Percentiles rank a stretch among this genome's conserved stretches.
phyloP scores from a whole-genome alignment of 179 eudicot genomes.

The Beta lomatogona region DNA sequence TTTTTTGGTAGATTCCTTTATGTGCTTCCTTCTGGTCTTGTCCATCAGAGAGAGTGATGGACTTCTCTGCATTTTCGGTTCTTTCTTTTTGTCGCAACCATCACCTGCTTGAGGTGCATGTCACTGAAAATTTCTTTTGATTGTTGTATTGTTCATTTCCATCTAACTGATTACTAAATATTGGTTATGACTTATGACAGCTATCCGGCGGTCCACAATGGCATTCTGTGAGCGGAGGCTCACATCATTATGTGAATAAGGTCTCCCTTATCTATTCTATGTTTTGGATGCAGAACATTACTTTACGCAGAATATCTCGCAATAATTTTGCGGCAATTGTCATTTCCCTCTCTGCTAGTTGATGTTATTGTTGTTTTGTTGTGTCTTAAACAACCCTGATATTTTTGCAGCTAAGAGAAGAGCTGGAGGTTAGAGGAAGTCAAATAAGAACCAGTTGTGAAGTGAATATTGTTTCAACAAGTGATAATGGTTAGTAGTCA shows the following conservation, averaged over 20 bases:
- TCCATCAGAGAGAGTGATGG: constrained; percentile 74
- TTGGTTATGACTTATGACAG: constrained; percentile 42
- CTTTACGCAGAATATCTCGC: too few species aligned
- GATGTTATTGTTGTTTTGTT: background rate
- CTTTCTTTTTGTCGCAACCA: constrained; percentile 93
- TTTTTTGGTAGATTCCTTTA: constrained; percentile 60
- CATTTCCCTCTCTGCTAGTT: background rate
- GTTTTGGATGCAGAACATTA: too few species aligned
- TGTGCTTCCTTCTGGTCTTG: constrained; percentile 94
- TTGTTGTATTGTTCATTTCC: background rate
- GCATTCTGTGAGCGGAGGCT: constrained; percentile 79
- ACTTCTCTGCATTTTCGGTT: constrained; percentile 68
- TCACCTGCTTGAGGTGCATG: constrained; percentile 76
- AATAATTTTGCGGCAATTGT: background rate
- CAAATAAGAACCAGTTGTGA: constrained; percentile 55
- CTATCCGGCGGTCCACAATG: constrained; percentile 89
- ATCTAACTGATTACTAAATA: background rate
- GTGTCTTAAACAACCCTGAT: too few species aligned
- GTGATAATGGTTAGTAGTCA: constrained; percentile 47
- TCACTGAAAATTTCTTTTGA: background rate
- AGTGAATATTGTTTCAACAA: constrained; percentile 52
- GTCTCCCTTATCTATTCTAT: constrained; percentile 23
- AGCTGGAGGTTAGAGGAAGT: constrained; percentile 59
- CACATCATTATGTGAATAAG: constrained; percentile 72
- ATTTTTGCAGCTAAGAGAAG: constrained; percentile 53